Percentiles rank a stretch among this genome's conserved stretches.
Evolutionary conservation across 345 rosid species (phyloP).

Genomic region (Corchorus capsularis): DNA sequence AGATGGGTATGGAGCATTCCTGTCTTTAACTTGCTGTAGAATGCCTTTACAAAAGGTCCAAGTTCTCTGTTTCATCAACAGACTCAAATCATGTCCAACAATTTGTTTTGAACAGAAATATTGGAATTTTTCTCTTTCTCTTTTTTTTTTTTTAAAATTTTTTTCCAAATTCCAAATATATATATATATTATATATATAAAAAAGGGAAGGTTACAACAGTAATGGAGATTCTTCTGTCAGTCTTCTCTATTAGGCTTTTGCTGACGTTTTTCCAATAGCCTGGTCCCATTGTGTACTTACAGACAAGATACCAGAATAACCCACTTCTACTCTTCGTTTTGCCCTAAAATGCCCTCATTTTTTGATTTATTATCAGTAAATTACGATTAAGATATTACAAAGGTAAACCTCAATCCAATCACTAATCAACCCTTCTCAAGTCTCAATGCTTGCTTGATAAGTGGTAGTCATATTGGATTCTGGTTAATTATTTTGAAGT

Average conservation of each 20-base stretch:
- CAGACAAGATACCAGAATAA: slow-evolving; percentile 43
- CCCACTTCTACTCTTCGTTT: slow-evolving; percentile 19
- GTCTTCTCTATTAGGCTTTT: slow-evolving; percentile 39
- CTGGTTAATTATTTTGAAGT: too few relatives aligned
- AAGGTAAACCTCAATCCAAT: neutral
- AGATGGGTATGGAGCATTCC: slow-evolving; percentile 59
- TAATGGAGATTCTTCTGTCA: slow-evolving; percentile 71
- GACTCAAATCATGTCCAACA: slow-evolving; percentile 48
- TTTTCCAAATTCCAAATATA: neutral
- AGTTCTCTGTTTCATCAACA: slow-evolving; percentile 53
- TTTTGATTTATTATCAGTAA: slow-evolving; percentile 8
- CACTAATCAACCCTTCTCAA: neutral
- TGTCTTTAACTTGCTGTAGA: slow-evolving; percentile 46
- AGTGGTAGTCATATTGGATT: too few relatives aligned
- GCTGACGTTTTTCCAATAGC: slow-evolving; percentile 38
- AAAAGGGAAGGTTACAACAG: slow-evolving; percentile 49
- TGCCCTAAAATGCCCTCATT: slow-evolving; percentile 26
- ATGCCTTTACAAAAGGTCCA: slow-evolving; percentile 49
- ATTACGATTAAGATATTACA: neutral
- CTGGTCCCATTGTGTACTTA: slow-evolving; percentile 43
- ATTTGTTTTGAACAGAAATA: slow-evolving; percentile 40
- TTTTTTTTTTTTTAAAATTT: neutral
- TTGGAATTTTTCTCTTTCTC: slow-evolving; percentile 28
- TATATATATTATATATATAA: slow-evolving; percentile 22
- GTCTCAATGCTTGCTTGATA: neutral